Evolutionary conservation across 257 asterid species (phyloP).

Genomic region (Solanum pinnatisectum): DNA sequence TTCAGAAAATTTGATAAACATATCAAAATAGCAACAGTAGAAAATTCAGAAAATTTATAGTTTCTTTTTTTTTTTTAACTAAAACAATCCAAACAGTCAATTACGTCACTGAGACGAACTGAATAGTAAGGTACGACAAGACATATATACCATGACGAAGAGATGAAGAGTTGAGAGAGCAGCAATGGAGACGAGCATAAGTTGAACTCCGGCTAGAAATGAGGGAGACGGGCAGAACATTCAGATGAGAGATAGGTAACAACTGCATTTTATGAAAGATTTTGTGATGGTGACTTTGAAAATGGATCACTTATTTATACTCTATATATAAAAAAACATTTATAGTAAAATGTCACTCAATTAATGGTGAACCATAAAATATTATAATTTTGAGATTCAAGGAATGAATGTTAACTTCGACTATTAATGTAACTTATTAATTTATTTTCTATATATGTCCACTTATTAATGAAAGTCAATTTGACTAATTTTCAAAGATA

Average conservation of each 20-base stretch:
- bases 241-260: constrained; percentile 8
- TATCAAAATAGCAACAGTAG: too few relatives aligned
- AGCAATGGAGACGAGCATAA: background rate
- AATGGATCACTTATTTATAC: background rate
- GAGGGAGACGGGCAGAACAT: constrained; percentile 10
- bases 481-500: too few relatives aligned
- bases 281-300: background rate
- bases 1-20: background rate
- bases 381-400: too few relatives aligned
- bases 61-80: too few relatives aligned
- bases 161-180: constrained; percentile 11
- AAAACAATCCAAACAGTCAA: background rate
- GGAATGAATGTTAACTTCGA: too few relatives aligned
- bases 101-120: background rate
- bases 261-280: constrained; percentile 26
- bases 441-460: too few relatives aligned
- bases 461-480: background rate
- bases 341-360: too few relatives aligned
- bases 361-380: too few relatives aligned
- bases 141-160: constrained; percentile 21
- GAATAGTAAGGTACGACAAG: background rate
- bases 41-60: too few relatives aligned
- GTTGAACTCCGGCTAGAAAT: constrained; percentile 7
- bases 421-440: too few relatives aligned
- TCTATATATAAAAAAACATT: background rate